These are phyloP conservation scores for Coemansia sp. DNA, from an alignment of 192 early-diverging fungal species.

Conservation along the genomic window DNA sequence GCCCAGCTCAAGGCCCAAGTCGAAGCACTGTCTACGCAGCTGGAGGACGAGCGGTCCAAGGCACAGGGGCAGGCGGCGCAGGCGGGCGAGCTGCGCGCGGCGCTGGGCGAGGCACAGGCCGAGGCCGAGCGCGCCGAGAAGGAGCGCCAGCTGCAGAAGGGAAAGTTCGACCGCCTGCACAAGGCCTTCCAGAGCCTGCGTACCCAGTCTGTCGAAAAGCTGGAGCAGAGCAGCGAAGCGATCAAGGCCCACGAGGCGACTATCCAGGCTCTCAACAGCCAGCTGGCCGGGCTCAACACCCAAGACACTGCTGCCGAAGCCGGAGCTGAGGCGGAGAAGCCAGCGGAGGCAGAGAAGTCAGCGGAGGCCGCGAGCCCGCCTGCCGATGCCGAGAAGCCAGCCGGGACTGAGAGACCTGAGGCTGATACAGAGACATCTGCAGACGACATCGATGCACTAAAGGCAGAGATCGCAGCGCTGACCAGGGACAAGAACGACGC, in stretches of 20 bases:
- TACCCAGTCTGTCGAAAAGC: conserved; percentile 28
- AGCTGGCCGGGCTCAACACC: conserved; percentile 13
- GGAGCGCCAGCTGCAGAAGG: conserved; percentile 10
- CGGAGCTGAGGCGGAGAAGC: background rate
- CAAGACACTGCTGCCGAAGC: conserved; percentile 2
- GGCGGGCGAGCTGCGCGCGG: background rate
- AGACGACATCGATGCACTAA: conserved; percentile 8
- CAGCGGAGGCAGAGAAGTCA: too few species aligned
- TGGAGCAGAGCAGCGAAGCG: conserved; percentile 10
- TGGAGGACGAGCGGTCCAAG: background rate
- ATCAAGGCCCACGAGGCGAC: conserved; percentile 24
- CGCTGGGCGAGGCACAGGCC: background rate
- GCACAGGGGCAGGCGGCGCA: conserved; percentile 1
- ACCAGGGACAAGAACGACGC: conserved; percentile 37
- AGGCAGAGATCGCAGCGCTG: conserved; percentile 25
- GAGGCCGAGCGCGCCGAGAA: background rate
- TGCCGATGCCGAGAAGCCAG: too few species aligned
- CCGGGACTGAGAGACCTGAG: background rate
- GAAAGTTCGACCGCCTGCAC: conserved; percentile 31
- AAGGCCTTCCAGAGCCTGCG: conserved; percentile 35
- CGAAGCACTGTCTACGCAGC: conserved; percentile 2
- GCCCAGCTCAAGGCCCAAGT: conserved; percentile 7
- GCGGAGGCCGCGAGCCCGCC: too few species aligned
- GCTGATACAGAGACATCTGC: background rate
- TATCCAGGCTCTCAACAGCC: conserved; percentile 20